Base-by-base conservation (phyloP, 257 asterid genomes). In the Dorcoceras hygrometricum region DNA sequence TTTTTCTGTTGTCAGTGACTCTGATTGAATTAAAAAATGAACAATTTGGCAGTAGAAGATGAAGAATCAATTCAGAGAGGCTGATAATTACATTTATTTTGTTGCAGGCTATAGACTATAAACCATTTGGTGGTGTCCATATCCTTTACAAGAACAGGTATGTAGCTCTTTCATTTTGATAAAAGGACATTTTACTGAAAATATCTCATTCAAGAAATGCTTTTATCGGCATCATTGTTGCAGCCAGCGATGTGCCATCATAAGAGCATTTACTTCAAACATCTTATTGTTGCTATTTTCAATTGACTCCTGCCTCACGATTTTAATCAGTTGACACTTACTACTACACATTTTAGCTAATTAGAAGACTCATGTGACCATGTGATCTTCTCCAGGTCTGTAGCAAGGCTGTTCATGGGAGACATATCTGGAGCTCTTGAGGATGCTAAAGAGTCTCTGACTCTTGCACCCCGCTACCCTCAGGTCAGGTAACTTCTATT, bases 61-160 rank as follows among this genome's bases (percentile, higher is more conserved):
- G 7, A 23, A 12, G 66, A 34, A 28, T 19, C 32, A 59, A 27
- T 61, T 54, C 56, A 36, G 25, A 59, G 31, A 14, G 66, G 34
- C 62, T 69, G 70, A 74, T 72, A 32, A 55, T 68, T 55, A 56
- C 65, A 66, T 65, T 67, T 58, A 8, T 31, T 14, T 59, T 58
- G 31, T 65, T 81, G 82, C 91, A 92, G 98, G 98, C 94, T 55
- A 71, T 93, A 34, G 90, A 80, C 75, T 39, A 10, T 39, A 39
- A 39, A 39, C 50, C 50, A 16, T 43, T 43, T 79, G 96, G 94
- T 63, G 95, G 96, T 22, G 64, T 81, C 65, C 96, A 93, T 74
- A 67, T 79, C 19, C 73, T 80, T 27, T 81, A 84, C 81, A 90
- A 77, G 84, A 76, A 77, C 74, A 93, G 97, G 98, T 89, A 63